Base-by-base conservation (phyloP, 805 yeast genomes). In the Candida andamanensis region DNA sequence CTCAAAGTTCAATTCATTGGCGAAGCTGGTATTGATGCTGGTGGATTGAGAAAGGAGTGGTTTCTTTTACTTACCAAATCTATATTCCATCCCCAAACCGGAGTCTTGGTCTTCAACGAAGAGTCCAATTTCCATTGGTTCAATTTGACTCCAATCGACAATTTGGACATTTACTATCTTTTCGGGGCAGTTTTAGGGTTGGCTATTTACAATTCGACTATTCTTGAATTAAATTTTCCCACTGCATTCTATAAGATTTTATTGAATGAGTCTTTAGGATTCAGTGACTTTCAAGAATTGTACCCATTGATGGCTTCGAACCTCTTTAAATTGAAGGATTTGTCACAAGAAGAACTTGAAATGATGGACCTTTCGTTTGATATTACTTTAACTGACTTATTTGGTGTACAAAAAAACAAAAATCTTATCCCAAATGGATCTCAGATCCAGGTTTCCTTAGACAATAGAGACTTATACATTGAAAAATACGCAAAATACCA, bases 31-130 rank as follows among this genome's bases (percentile, higher is more conserved):
- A 74, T 90, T 15, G 98, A 90, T 60, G 97, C 87, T 1, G 97
- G 98, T 2, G 98, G 98, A 0, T 67, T 90, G 37, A 76, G 81
- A 46, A 89, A 87, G 49, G 98, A 90, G 49, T 90, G 98, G 98
- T 89, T 92, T 54, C 63, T 77, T 29, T 57, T 89, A 24, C 60
- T 92, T 24, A 78, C 84, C 1, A 74, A 73, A 36, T 80, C 80
- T 16, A 54, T 90, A 2, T 83, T 89, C 50, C 73, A 72, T 46
- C 82, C 87, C 2, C 62, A 65, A 28, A 73, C 77, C 19, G 86
- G 85, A 0, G 66, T 87, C 54, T 79, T 92, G 39, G 50, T 60
- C 6, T 73, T 75, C 42, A 73, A 78, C 26, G 83, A 78, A 14
- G 86, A 79, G 39, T 82, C 94, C 7, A 67, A 76, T 30, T 64